These are phyloP conservation scores for Shiraia sp. DNA, from an alignment of 2,329 filamentous ascomycete genomes.

Conservation along the genomic window DNA sequence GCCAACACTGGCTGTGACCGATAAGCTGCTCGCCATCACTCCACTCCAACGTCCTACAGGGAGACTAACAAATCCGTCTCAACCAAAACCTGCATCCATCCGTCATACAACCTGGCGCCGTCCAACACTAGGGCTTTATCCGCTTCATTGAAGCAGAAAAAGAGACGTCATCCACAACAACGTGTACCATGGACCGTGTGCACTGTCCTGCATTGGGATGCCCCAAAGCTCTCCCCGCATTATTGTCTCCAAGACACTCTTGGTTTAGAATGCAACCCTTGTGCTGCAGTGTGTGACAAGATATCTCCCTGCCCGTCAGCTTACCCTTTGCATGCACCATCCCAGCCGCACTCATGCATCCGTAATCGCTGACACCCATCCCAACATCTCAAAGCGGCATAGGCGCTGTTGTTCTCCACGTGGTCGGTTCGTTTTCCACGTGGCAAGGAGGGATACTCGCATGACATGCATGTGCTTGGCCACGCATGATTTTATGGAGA, in stretches of 20 bases:
- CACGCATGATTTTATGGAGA: background rate
- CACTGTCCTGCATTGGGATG: too few species aligned
- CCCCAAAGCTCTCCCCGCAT: background rate
- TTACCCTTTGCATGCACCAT: too few species aligned
- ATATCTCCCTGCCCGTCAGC: background rate
- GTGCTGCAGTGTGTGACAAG: background rate
- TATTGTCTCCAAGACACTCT: background rate
- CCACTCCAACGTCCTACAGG: too few species aligned
- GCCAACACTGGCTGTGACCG: slow-evolving; percentile 1
- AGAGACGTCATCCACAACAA: too few species aligned
- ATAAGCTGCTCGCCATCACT: too few species aligned
- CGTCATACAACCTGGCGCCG: too few species aligned
- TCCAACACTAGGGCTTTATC: too few species aligned
- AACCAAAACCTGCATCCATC: too few species aligned
- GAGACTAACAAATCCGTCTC: too few species aligned
- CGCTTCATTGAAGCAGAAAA: too few species aligned
- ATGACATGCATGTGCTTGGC: slow-evolving; percentile 3
- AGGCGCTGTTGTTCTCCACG: slow-evolving; percentile 8
- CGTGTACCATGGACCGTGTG: too few species aligned
- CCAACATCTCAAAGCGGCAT: background rate
- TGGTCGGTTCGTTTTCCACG: slow-evolving; percentile 13
- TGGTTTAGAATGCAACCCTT: slow-evolving; percentile 1
- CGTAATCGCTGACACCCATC: slow-evolving; percentile 5
- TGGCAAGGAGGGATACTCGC: slow-evolving; percentile 13
- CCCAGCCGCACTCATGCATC: background rate